phyloP scores from a whole-genome alignment of 169 alveolate species.

The Ichthyophthirius multifiliis region DNA sequence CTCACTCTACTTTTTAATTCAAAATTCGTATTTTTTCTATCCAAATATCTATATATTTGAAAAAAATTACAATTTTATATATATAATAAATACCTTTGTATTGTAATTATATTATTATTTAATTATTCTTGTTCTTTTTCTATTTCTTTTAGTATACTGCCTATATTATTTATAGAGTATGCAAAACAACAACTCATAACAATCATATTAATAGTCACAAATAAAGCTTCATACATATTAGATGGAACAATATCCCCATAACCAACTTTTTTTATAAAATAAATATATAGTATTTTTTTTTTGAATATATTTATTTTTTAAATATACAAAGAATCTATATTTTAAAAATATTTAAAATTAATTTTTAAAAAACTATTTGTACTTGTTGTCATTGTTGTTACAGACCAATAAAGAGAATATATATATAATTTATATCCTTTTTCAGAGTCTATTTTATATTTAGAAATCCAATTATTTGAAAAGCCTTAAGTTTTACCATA shows the following conservation, averaged over 20 bases:
- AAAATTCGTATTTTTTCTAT: not conserved
- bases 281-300: too few relatives aligned
- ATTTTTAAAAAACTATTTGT: too few relatives aligned
- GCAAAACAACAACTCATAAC: not conserved
- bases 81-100: not conserved
- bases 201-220: not conserved
- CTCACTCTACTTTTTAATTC: constrained; percentile 1
- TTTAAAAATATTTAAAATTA: too few relatives aligned
- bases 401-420: not conserved
- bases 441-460: too few relatives aligned
- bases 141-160: not conserved
- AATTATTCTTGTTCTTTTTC: not conserved
- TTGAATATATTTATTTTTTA: too few relatives aligned
- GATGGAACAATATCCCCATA: constrained; percentile 4
- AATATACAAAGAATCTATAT: too few relatives aligned
- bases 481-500: too few relatives aligned
- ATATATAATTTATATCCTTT: too few relatives aligned
- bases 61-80: too few relatives aligned
- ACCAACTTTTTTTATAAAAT: not conserved
- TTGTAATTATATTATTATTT: not conserved
- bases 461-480: too few relatives aligned
- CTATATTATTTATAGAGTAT: not conserved
- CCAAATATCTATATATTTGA: not conserved
- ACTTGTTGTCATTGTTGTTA: constrained; percentile 3
- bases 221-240: not conserved